A percentile compares a stretch with the other conserved stretches of the same genome.
These are phyloP conservation scores for Pleurotus tuoliensis DNA, from an alignment of 768 basidiomycete species.

Conservation along the genomic window DNA sequence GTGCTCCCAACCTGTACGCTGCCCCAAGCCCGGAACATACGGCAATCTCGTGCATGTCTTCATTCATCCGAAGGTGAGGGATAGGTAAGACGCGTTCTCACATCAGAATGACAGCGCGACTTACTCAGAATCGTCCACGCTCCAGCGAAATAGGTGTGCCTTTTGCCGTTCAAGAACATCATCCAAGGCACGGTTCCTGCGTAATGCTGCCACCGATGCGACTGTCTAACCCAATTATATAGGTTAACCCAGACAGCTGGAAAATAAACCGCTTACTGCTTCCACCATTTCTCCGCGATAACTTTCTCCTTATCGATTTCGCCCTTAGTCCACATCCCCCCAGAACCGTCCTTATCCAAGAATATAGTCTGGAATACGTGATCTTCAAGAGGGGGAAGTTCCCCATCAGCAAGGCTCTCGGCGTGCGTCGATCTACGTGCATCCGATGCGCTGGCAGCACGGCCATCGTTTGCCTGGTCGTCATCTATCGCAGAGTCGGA, in stretches of 20 bases:
- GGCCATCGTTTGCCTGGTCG: too few relatives aligned
- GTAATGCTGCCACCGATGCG: conserved; percentile 46
- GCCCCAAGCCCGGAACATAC: conserved; percentile 35
- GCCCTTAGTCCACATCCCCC: conserved; percentile 36
- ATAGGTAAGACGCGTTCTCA: neutral
- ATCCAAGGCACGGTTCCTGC: conserved; percentile 34
- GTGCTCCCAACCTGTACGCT: conserved; percentile 34
- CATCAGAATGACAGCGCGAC: neutral
- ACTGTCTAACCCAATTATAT: conserved; percentile 11
- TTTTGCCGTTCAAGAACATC: conserved; percentile 32
- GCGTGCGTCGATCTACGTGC: neutral
- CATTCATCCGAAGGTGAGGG: neutral
- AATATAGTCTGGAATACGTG: conserved; percentile 53
- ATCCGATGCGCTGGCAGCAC: neutral
- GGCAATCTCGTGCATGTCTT: conserved; percentile 35
- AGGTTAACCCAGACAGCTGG: neutral
- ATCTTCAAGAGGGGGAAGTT: conserved; percentile 24
- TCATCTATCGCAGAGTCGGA: too few relatives aligned
- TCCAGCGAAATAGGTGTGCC: conserved; percentile 31
- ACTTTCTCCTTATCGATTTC: conserved; percentile 35
- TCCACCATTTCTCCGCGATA: conserved; percentile 48
- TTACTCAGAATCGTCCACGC: conserved; percentile 34
- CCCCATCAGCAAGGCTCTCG: neutral
- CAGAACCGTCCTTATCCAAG: conserved; percentile 36
- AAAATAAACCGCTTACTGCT: conserved; percentile 30